phyloP scores from a whole-genome alignment of 2,329 filamentous ascomycete species.

The Metarhizium brunneum region DNA sequence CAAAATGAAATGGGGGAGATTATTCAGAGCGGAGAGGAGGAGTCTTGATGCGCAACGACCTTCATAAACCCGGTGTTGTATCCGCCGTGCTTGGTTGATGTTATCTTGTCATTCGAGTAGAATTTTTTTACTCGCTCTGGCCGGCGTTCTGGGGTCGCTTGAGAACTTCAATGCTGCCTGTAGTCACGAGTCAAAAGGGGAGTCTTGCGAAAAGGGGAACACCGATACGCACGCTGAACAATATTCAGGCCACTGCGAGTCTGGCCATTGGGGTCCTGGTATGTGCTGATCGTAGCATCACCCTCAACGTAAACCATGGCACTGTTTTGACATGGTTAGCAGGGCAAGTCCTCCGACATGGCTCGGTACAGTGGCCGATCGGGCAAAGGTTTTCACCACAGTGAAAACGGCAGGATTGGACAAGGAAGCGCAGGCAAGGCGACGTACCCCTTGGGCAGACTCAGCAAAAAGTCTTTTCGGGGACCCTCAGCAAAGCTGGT shows the following conservation, averaged over 20 bases:
- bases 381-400: too few species aligned
- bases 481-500: slow-evolving; percentile 64
- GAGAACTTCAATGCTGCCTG: slow-evolving; percentile 37
- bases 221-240: slow-evolving; percentile 60
- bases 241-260: slow-evolving; percentile 56
- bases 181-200: background rate
- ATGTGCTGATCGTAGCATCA: slow-evolving; percentile 60
- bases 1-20: slow-evolving; percentile 9
- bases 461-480: slow-evolving; percentile 61
- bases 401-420: background rate
- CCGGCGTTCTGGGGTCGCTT: slow-evolving; percentile 26
- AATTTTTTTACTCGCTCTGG: slow-evolving; percentile 11
- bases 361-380: too few species aligned
- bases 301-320: slow-evolving; percentile 76
- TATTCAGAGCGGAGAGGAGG: slow-evolving; percentile 12
- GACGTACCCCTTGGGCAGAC: slow-evolving; percentile 76
- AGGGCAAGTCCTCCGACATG: background rate
- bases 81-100: background rate
- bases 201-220: background rate
- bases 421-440: background rate
- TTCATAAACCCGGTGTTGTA: background rate
- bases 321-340: slow-evolving; percentile 34
- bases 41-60: background rate
- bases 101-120: background rate
- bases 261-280: slow-evolving; percentile 63